Evolutionary conservation across 192 early-diverging fungal genomes (phyloP), one percentile per base, ranked within the genome.

Genomic region (Dissophora globulifera): DNA sequence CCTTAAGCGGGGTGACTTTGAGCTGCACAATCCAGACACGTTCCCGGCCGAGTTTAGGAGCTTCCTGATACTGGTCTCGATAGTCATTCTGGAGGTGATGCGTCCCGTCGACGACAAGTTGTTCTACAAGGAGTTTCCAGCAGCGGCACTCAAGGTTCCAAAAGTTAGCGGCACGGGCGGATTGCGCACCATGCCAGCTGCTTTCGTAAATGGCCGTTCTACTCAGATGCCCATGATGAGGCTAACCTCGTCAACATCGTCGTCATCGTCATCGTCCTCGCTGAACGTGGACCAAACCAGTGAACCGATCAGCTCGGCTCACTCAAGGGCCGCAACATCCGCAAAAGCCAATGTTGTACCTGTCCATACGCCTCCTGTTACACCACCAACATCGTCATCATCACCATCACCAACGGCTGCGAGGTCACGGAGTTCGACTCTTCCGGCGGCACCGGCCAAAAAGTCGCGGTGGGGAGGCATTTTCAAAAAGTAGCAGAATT

Each of bases 11-110:
- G 70, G 70, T 4, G 56, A 65, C 17, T 74, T 74, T 52, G 70
- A 74, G 56, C 32, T 74, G 23, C 20, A 74, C 26, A 74, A 74
- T 20, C 70, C 70, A 22, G 70, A 74, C 33, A 74, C 70, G 19
- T 65, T 74, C 56, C 70, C 70, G 15, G 33, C 35, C 27, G 70
- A 74, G 55, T 74, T 74, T 32, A 56, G 49, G 8, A 64, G 54
- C 0, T 74, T 59, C 43, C 47, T 74, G 49, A 52, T 74, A 33
- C 22, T 64, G 15, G 13, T 46, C 5, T 74, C 70, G 4, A 43
- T 74, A 16, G 55, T 59, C 2, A 41, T 74, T n/a, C 38, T 74
- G 22, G 70, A 65, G 13, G 19, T 58, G 32, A 53, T 74, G 62
- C 61, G 70, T 2, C 70, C 70, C 2, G 61, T 74, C 4, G 56